Conservation (phyloP, 176 grass and related monocot genomes). For the Chrysopogon serrulatus region DNA sequence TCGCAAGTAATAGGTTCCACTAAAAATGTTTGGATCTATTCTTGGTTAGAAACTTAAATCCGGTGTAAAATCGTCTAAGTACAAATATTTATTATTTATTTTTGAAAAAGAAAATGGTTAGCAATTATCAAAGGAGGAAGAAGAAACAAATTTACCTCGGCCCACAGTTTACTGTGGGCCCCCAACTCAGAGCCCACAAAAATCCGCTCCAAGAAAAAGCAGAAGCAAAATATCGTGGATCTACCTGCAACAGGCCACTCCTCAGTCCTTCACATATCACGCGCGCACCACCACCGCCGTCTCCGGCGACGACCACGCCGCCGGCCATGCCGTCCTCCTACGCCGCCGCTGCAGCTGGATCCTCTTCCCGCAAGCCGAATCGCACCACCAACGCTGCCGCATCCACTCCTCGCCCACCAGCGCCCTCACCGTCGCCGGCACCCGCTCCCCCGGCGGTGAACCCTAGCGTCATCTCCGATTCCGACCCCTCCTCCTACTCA, state of each 20-base stretch:
- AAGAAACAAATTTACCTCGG: too few species aligned
- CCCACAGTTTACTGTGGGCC: too few species aligned
- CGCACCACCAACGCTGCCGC: background rate
- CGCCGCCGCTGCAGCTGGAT: conserved; percentile 32
- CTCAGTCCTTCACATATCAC: background rate
- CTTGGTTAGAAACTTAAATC: too few species aligned
- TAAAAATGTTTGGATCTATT: too few species aligned
- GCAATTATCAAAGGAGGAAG: too few species aligned
- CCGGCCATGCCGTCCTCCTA: conserved; percentile 49
- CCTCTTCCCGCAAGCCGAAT: conserved; percentile 28
- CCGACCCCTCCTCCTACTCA: conserved; percentile 40
- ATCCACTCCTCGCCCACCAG: background rate
- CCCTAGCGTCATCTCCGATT: conserved; percentile 36
- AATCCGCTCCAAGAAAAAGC: background rate
- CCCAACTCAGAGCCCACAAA: background rate
- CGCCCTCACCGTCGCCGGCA: background rate
- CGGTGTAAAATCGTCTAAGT: too few species aligned
- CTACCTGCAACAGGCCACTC: background rate
- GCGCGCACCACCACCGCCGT: conserved; percentile 19
- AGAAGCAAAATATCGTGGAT: background rate
- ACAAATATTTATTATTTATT: too few species aligned
- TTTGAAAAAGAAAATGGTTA: too few species aligned
- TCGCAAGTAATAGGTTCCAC: too few species aligned
- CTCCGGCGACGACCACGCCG: conserved; percentile 22
- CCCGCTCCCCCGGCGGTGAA: conserved; percentile 5